phyloP scores from a whole-genome alignment of 192 early-diverging fungal species.

The Chytriomyces confervae region DNA sequence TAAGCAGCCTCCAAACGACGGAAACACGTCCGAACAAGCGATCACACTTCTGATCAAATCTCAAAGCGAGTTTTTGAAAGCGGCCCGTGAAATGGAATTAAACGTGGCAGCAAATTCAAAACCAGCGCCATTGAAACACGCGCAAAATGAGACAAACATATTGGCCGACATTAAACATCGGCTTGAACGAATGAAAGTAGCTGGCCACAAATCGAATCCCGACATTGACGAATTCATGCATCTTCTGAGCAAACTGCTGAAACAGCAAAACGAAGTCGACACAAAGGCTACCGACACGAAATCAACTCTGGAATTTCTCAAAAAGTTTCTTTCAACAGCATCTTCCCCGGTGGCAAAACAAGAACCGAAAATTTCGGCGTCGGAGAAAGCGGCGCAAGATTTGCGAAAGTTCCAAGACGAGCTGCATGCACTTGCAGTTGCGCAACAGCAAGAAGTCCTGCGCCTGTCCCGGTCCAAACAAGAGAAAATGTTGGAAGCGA shows the following conservation, averaged over 20 bases:
- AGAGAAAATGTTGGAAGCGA: neutral
- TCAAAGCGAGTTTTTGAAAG: neutral
- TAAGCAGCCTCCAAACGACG: neutral
- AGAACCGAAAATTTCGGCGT: neutral
- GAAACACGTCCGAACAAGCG: neutral
- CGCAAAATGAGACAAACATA: neutral
- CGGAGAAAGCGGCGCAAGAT: constrained; percentile 5
- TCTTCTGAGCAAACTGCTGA: neutral
- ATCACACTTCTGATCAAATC: neutral
- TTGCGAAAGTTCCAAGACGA: constrained; percentile 5
- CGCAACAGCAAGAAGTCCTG: constrained; percentile 11
- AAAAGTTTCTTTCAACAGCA: neutral
- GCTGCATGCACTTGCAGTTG: constrained; percentile 6
- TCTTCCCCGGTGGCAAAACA: neutral
- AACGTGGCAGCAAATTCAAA: neutral
- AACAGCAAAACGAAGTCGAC: neutral
- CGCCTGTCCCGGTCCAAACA: neutral
- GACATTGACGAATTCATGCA: neutral
- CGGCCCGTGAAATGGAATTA: neutral
- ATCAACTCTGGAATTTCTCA: neutral
- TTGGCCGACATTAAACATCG: neutral
- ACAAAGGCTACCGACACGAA: neutral
- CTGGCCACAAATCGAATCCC: neutral
- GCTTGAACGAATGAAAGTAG: neutral
- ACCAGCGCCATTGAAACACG: neutral